Evolutionary conservation across 805 yeast genomes (phyloP).

Genomic region (Kluyveromyces lactis): DNA sequence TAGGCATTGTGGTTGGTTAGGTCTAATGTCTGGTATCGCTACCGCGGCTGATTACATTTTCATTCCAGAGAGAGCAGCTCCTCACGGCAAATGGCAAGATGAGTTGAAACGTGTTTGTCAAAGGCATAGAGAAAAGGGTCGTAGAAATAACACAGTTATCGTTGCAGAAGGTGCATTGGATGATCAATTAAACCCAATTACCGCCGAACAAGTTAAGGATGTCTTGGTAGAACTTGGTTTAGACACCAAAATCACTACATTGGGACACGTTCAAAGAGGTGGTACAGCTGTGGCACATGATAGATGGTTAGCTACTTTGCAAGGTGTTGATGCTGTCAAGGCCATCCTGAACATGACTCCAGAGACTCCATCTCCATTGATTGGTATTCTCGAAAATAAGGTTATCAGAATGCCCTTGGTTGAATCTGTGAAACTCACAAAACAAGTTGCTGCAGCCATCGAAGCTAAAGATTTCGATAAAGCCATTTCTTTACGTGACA

Average conservation of each 20-base stretch:
- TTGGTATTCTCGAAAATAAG: slow-evolving; percentile 82
- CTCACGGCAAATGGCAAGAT: slow-evolving; percentile 64
- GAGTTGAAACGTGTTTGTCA: slow-evolving; percentile 67
- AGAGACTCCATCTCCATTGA: slow-evolving; percentile 88
- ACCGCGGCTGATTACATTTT: slow-evolving; percentile 92
- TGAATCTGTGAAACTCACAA: slow-evolving; percentile 82
- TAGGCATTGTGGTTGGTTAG: slow-evolving; percentile 98
- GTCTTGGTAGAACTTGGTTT: slow-evolving; percentile 77
- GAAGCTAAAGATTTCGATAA: slow-evolving; percentile 66
- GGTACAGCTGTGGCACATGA: slow-evolving; percentile 97
- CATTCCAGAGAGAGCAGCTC: slow-evolving; percentile 90
- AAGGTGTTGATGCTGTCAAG: slow-evolving; percentile 95
- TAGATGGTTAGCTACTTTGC: slow-evolving; percentile 83
- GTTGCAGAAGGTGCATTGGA: slow-evolving; percentile 98
- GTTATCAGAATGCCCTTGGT: slow-evolving; percentile 77
- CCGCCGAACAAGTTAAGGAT: slow-evolving; percentile 72
- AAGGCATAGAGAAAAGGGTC: slow-evolving; percentile 79
- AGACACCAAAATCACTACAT: slow-evolving; percentile 89
- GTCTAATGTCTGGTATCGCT: slow-evolving; percentile 93
- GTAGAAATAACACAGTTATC: slow-evolving; percentile 90
- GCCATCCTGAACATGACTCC: slow-evolving; percentile 88
- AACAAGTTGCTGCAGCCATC: slow-evolving; percentile 87
- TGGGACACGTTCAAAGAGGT: slow-evolving; percentile 98
- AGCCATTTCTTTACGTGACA: slow-evolving; percentile 81
- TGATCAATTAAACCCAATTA: slow-evolving; percentile 67